phyloP scores from a whole-genome alignment of 73 alveolate species.

The Tetrahymena elliotti region DNA sequence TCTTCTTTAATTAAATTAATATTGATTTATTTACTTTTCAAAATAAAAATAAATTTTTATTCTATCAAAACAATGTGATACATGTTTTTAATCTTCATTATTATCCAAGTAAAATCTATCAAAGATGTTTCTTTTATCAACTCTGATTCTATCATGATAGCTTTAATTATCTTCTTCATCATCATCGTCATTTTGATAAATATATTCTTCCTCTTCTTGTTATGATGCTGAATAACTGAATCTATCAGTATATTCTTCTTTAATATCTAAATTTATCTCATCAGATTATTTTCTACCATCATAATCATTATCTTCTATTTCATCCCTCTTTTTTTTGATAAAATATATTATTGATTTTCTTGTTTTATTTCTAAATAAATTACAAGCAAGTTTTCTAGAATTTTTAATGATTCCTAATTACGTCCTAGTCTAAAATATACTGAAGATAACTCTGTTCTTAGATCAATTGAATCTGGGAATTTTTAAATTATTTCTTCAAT shows the following conservation, averaged over 20 bases:
- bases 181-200: neutral
- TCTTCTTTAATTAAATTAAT: neutral
- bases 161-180: neutral
- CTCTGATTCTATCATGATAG: neutral
- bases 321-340: neutral
- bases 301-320: neutral
- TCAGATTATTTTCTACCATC: neutral
- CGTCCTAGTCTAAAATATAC: neutral
- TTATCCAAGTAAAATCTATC: neutral
- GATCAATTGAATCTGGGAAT: neutral
- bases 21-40: no score
- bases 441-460: neutral
- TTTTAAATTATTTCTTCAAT: neutral
- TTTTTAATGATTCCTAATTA: neutral
- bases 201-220: neutral
- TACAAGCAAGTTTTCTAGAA: neutral
- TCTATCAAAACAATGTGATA: no score
- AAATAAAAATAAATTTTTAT: no score
- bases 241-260: neutral
- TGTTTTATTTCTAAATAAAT: neutral
- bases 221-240: neutral
- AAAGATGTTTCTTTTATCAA: neutral
- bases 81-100: no score
- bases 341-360: neutral
- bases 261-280: neutral